Percentiles rank a stretch among this genome's conserved stretches.
phyloP scores from a whole-genome alignment of 352 stramenopile species.

The Phytopythium vexans region DNA sequence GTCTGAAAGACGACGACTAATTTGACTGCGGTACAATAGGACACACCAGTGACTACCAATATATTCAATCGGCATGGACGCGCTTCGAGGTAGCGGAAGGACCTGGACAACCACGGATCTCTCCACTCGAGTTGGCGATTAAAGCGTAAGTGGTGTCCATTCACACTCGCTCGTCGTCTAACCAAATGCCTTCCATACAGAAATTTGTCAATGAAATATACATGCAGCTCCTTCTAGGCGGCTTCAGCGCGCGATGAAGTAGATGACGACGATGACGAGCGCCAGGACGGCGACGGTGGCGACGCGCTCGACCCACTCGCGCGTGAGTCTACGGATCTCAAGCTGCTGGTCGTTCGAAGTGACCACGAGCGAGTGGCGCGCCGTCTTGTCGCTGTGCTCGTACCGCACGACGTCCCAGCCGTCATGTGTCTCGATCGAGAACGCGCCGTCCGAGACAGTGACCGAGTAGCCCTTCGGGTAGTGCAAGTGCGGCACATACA shows the following conservation, averaged over 20 bases:
- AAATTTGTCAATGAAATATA: no score
- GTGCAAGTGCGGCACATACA: constrained; percentile 11
- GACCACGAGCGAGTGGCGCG: constrained; percentile 35
- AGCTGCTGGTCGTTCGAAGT: constrained; percentile 41
- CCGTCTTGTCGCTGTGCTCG: constrained; percentile 34
- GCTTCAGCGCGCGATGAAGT: not conserved
- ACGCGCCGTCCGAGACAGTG: constrained; percentile 54
- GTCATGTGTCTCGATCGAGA: constrained; percentile 39
- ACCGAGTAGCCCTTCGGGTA: constrained; percentile 22
- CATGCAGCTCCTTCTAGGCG: no score
- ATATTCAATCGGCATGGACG: no score
- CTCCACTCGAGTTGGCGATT: no score
- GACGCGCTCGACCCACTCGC: constrained; percentile 4
- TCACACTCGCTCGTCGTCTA: no score
- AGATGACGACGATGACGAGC: constrained; percentile 4
- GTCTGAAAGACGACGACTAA: no score
- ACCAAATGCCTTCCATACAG: no score
- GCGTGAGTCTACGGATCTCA: constrained; percentile 19
- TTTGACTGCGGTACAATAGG: no score
- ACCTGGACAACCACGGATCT: no score
- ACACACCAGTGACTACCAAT: no score
- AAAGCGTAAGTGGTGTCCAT: no score
- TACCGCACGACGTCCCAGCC: constrained; percentile 63
- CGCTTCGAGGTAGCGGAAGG: no score
- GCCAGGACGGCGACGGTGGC: constrained; percentile 4